Evolutionary conservation across 164 flowering plant genomes (phyloP).

Genomic region (Magnolia changhungtana): DNA sequence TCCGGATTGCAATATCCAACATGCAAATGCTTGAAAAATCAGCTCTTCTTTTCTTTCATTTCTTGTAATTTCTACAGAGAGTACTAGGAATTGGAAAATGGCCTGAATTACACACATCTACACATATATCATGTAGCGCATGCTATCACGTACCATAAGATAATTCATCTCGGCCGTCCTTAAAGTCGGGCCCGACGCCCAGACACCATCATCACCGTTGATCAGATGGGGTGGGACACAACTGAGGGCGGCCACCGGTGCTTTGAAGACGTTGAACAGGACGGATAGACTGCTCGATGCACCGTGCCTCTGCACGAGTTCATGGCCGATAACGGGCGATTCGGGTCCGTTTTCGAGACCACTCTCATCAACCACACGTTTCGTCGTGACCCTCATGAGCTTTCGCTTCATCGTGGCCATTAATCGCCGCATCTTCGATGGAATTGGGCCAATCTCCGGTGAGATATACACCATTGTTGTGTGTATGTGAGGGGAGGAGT

Average conservation of each 20-base stretch:
- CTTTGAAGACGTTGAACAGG: conserved; percentile 11
- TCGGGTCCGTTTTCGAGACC: conserved; percentile 2
- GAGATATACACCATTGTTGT: neutral
- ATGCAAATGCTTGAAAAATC: too few species aligned
- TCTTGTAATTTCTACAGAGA: neutral
- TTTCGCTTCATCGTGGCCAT: conserved; percentile 27
- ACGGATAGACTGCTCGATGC: conserved; percentile 15
- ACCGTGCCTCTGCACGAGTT: neutral
- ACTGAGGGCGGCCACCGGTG: conserved; percentile 30
- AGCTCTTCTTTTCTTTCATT: neutral
- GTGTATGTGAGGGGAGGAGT: neutral
- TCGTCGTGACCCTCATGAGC: conserved; percentile 37
- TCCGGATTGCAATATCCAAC: too few species aligned
- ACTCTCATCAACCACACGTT: conserved; percentile 60
- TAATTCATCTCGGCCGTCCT: conserved; percentile 56
- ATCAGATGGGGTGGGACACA: conserved; percentile 45
- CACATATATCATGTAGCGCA: conserved; percentile 68
- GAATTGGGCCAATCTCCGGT: neutral
- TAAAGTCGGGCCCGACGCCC: conserved; percentile 45
- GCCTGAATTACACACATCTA: conserved; percentile 15
- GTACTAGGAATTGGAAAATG: neutral
- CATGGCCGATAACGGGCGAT: neutral
- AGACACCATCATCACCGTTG: conserved; percentile 39
- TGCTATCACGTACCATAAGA: conserved; percentile 65
- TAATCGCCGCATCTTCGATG: conserved; percentile 27